phyloP scores from a whole-genome alignment of 1,284 basidiomycete genomes.

The Ustilago esculenta region DNA sequence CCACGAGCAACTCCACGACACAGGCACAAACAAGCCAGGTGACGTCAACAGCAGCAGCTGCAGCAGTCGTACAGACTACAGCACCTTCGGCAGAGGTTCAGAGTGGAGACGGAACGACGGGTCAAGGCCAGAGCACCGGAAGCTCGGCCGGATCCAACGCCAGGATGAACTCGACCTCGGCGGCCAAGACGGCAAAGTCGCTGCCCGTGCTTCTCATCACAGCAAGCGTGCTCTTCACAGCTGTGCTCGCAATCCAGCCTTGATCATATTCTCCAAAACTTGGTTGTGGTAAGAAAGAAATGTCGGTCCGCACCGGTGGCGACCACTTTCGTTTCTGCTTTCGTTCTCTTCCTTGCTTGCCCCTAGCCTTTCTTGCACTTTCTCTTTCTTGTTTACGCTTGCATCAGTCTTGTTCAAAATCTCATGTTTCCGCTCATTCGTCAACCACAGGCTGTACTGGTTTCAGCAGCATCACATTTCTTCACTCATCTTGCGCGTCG shows the following conservation, averaged over 20 bases:
- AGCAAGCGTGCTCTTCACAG: slow-evolving; percentile 25
- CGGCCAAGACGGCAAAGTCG: slow-evolving; percentile 16
- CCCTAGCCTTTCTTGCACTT: background rate
- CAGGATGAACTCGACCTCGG: slow-evolving; percentile 28
- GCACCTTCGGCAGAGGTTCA: slow-evolving; percentile 2
- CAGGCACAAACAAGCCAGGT: slow-evolving; percentile 1
- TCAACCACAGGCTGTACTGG: slow-evolving; percentile 22
- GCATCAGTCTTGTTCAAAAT: slow-evolving; percentile 1
- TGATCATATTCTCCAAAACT: background rate
- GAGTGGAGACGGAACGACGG: background rate
- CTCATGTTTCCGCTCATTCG: slow-evolving; percentile 14
- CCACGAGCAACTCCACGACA: slow-evolving; percentile 8
- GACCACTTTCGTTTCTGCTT: slow-evolving; percentile 11
- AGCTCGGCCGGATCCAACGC: slow-evolving; percentile 15
- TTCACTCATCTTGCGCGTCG: background rate
- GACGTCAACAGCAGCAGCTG: slow-evolving; percentile 6
- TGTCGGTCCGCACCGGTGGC: slow-evolving; percentile 26
- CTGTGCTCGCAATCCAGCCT: slow-evolving; percentile 23
- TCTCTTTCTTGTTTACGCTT: background rate
- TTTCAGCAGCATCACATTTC: slow-evolving; percentile 13
- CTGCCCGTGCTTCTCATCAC: slow-evolving; percentile 22
- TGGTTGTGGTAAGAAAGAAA: too few species aligned
- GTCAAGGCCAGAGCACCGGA: background rate
- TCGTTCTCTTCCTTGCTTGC: background rate
- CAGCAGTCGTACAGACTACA: slow-evolving; percentile 3